phyloP scores from a whole-genome alignment of 1,139 yeast genomes.

The Debaryomyces robertsiae region DNA sequence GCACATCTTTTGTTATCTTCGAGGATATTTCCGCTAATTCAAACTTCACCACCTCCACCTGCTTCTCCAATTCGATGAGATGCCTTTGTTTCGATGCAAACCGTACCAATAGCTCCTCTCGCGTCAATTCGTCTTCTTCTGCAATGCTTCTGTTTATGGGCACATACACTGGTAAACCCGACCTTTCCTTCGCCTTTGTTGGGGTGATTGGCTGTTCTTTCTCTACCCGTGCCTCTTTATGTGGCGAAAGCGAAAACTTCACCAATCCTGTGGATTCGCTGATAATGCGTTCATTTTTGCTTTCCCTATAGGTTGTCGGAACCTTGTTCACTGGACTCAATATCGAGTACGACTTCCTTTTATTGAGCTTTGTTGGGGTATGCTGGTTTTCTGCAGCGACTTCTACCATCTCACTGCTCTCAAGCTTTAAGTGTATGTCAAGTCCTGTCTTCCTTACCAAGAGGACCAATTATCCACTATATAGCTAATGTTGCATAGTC shows the following conservation, averaged over 20 bases:
- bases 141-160: slow-evolving; percentile 13
- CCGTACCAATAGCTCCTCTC: slow-evolving; percentile 16
- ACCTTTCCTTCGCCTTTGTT: slow-evolving; percentile 11
- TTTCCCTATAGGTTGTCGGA: slow-evolving; percentile 6
- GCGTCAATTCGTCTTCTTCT: slow-evolving; percentile 13
- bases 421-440: not conserved
- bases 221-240: slow-evolving; percentile 1
- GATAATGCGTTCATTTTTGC: slow-evolving; percentile 17
- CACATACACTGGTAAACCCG: slow-evolving; percentile 20
- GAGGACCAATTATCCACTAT: not conserved
- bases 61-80: slow-evolving; percentile 27
- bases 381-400: slow-evolving; percentile 10
- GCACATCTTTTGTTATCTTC: slow-evolving; percentile 19
- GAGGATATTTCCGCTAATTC: slow-evolving; percentile 33
- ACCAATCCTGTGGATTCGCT: slow-evolving; percentile 26
- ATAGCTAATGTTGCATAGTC: slow-evolving; percentile 4
- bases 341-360: slow-evolving; percentile 20
- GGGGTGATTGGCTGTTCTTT: slow-evolving; percentile 1
- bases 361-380: slow-evolving; percentile 14
- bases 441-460: not conserved
- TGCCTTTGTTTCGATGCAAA: slow-evolving; percentile 27
- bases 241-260: slow-evolving; percentile 22
- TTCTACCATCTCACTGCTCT: not conserved
- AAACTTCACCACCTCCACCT: slow-evolving; percentile 25
- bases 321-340: slow-evolving; percentile 14